A percentile compares a stretch with the other conserved stretches of the same genome.
Conservation (phyloP, 2,329 filamentous ascomycete genomes). For the Fusarium falciforme region DNA sequence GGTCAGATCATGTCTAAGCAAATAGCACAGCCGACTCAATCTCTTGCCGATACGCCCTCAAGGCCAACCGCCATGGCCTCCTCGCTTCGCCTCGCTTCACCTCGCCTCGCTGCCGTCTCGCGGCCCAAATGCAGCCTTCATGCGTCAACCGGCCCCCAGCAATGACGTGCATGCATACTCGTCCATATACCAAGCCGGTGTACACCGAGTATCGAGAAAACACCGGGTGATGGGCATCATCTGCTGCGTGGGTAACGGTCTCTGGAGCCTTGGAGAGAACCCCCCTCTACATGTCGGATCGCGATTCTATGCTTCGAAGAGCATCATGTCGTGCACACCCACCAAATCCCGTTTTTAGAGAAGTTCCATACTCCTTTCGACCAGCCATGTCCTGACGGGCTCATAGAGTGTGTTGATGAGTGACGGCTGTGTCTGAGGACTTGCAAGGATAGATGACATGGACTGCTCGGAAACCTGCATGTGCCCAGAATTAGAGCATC, state of each 20-base stretch:
- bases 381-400: background rate
- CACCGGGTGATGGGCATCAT: background rate
- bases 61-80: background rate
- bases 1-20: background rate
- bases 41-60: background rate
- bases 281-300: background rate
- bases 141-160: constrained; percentile 8
- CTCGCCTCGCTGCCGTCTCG: constrained; percentile 3
- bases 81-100: constrained; percentile 1
- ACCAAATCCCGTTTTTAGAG: background rate
- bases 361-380: background rate
- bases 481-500: constrained; percentile 1
- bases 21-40: background rate
- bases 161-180: constrained; percentile 33
- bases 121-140: constrained; percentile 28
- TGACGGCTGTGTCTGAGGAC: constrained; percentile 7
- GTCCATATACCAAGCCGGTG: background rate
- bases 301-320: background rate
- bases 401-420: background rate
- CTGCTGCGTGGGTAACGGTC: background rate
- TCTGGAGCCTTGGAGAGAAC: background rate
- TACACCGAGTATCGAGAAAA: constrained; percentile 18
- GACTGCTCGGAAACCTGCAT: constrained; percentile 31
- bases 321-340: background rate
- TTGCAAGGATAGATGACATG: constrained; percentile 16